Base-by-base conservation (phyloP, 129 eudicot species). In the Artemisia annua region DNA sequence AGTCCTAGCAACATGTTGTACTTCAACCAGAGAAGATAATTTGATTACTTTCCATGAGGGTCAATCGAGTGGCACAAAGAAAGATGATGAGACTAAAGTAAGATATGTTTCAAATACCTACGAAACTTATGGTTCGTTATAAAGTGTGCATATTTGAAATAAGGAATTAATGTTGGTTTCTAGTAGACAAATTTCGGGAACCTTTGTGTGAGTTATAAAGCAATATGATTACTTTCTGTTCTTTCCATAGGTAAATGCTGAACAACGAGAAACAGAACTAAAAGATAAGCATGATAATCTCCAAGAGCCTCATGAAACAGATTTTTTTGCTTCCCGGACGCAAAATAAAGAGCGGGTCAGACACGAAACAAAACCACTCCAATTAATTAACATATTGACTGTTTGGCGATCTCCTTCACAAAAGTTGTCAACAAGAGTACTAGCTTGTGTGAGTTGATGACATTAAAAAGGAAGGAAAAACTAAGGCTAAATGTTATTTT, bases 11-110 rank as follows among this genome's bases (percentile, higher is more conserved):
- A 52, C 71, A 18, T 7, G 64, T 3, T 18, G 55, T 35, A 52
- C 43, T 10, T 43, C 43, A 17, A 43, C 20, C 18, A 39, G n/a
- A n/a, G 55, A 57, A 18, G 75, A 71, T 12, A 17, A 43, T 12
- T 32, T 56, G 17, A 11, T 71, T 56, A 5, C 17, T 71, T 63
- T 74, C 39, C 55, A 74, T 11, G 3, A 74, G 20, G 79, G 79
- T 75, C 79, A 75, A 66, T 1, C 67, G 14, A 75, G 79, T 44
- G 50, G 73, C 19, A 44, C 59, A 11, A 75, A 55, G 11, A 66
- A 75, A 30, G 39, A 11, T 26, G 52, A 73, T 52, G 70, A 73
- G n/a, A 75, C 13, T 44, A 48, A 75, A 54, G 79, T 75, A 65
- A 52, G 72, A 51, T 51, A 39, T 39, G 2, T 8, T 7, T 39